phyloP scores from a whole-genome alignment of 768 basidiomycete species.

The Calocera viscosa region DNA sequence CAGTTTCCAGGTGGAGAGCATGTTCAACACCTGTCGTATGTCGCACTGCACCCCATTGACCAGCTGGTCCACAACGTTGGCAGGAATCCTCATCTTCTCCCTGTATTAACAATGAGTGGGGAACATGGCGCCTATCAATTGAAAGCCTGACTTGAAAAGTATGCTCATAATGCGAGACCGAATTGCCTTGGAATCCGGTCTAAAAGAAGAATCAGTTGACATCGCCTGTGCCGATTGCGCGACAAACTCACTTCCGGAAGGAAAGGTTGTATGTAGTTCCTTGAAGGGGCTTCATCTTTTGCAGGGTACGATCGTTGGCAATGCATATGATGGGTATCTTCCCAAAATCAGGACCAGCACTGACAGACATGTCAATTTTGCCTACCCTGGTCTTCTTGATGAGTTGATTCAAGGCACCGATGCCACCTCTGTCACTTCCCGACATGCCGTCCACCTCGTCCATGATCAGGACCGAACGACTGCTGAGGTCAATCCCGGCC shows the following conservation, averaged over 20 bases:
- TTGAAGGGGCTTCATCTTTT: constrained; percentile 79
- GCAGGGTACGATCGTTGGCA: constrained; percentile 77
- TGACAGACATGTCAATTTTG: neutral
- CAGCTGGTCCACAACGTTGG: constrained; percentile 85
- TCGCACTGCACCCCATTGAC: constrained; percentile 83
- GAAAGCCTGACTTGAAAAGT: constrained; percentile 60
- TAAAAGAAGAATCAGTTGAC: constrained; percentile 25
- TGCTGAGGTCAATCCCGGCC: constrained; percentile 60
- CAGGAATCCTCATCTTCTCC: constrained; percentile 86
- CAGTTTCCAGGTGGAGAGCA: constrained; percentile 96
- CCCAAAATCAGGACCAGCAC: constrained; percentile 3
- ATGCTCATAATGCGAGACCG: constrained; percentile 83
- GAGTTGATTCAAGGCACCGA: constrained; percentile 79
- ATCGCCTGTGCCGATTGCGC: neutral
- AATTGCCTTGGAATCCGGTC: constrained; percentile 62
- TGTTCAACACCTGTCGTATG: constrained; percentile 93
- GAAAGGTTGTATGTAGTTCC: constrained; percentile 58
- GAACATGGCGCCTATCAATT: neutral
- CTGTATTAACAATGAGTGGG: constrained; percentile 30
- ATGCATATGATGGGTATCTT: constrained; percentile 97
- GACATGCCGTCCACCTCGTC: constrained; percentile 99
- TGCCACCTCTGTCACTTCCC: constrained; percentile 90
- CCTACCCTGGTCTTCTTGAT: constrained; percentile 84
- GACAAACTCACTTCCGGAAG: constrained; percentile 54
- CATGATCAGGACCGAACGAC: constrained; percentile 86